These are phyloP conservation scores for Exsudoporus frostii DNA, from an alignment of 768 basidiomycete species.

Conservation along the genomic window DNA sequence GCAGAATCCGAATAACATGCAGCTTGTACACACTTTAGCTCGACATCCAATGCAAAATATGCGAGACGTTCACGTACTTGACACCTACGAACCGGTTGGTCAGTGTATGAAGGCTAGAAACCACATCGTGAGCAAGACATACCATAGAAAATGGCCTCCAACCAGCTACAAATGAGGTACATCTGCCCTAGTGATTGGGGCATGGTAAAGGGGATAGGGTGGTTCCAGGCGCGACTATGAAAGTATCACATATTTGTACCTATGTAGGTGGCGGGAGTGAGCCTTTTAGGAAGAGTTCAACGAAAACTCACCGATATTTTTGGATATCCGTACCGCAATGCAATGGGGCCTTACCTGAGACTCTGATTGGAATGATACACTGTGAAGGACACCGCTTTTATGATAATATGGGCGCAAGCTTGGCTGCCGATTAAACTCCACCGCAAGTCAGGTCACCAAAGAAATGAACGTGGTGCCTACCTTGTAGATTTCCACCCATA, in stretches of 20 bases:
- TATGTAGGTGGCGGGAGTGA: not conserved
- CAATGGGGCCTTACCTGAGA: too few species aligned
- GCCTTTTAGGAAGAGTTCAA: not conserved
- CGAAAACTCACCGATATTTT: not conserved
- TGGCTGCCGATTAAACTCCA: not conserved
- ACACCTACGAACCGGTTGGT: not conserved
- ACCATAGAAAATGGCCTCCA: constrained; percentile 21
- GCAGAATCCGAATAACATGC: constrained; percentile 14
- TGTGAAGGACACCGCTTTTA: not conserved
- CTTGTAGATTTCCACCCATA: not conserved
- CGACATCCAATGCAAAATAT: not conserved
- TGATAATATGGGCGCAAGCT: not conserved
- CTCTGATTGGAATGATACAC: not conserved
- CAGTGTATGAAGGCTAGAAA: not conserved
- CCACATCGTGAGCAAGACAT: not conserved
- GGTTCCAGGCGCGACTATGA: not conserved
- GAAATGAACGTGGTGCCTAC: not conserved
- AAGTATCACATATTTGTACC: not conserved
- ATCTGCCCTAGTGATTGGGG: constrained; percentile 14
- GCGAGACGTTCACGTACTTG: constrained; percentile 5
- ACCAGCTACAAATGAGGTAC: constrained; percentile 14
- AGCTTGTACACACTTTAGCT: constrained; percentile 3
- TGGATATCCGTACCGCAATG: not conserved
- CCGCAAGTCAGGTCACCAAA: not conserved
- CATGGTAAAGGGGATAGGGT: constrained; percentile 1